Base-by-base conservation (phyloP, 306 rosid genomes). In the Vigna unguiculata region DNA sequence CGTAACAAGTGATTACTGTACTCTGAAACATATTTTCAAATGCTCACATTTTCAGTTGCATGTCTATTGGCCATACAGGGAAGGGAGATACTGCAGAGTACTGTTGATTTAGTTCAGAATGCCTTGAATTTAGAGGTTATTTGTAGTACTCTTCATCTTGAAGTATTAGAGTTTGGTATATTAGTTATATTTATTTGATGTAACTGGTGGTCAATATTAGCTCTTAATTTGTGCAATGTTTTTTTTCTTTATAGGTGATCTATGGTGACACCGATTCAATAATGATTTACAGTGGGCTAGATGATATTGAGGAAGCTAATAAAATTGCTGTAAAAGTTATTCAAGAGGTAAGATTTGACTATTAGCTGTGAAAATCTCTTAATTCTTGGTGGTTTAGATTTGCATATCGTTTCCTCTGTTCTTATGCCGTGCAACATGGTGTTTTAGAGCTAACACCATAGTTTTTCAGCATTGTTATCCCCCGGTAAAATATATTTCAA, bases 251-350 rank as follows among this genome's bases (percentile, higher is more conserved):
- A 63, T 79, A 95, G 99, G 97, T 95, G 55, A 95, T 95, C 55
- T 95, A 95, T 70, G 98, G 98, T 3, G 98, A 95, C 74, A 95
- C 98, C 7, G 98, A 92, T 88, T 95, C 98, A 76, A 95, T 95
- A 62, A 95, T 95, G 98, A 88, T 95, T 84, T 86, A 92, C 83
- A 95, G 97, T 68, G 97, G 99, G 38, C 89, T 95, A 66, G 99
- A 95, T 82, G 97, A 92, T 78, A 82, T 92, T 84, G 80, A 78
- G 10, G 81, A 90, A 86, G 96, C 93, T 77, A 95, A 90, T 83
- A 82, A 87, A 77, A 88, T 92, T 62, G 92, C 99, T 53, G 83
- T 78, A 48, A 92, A 87, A 89, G 99, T 90, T 84, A 95, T 90
- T 78, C 91, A 87, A 79, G 99, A 95, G 97, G 99, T 92, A 70